A percentile compares a stretch with the other conserved stretches of the same genome.
Conservation (phyloP, 176 grass and related monocot genomes). For the Cocos nucifera region DNA sequence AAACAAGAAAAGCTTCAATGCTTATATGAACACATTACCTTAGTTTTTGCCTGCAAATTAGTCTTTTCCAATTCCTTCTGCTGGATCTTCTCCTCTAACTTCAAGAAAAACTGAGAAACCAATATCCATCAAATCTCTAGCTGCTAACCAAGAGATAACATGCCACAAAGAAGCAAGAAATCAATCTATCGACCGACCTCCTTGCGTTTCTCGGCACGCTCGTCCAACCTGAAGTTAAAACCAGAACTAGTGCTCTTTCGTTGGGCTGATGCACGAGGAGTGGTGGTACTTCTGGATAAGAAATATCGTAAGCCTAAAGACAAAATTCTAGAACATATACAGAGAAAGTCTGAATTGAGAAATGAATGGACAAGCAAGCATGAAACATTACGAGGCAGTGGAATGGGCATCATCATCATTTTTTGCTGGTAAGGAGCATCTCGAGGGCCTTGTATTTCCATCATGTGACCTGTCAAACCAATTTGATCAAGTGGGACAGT, state of each 20-base stretch:
- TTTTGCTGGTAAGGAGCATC: slow-evolving; percentile 24
- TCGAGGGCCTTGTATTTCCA: slow-evolving; percentile 22
- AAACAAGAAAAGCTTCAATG: slow-evolving; percentile 9
- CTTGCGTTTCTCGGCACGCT: slow-evolving; percentile 94
- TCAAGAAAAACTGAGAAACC: slow-evolving; percentile 70
- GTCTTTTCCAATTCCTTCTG: slow-evolving; percentile 82
- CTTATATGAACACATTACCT: slow-evolving; percentile 34
- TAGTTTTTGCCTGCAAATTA: slow-evolving; percentile 83
- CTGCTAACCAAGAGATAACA: slow-evolving; percentile 9
- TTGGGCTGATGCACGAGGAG: slow-evolving; percentile 26
- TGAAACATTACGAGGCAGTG: too few species aligned
- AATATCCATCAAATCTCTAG: background rate
- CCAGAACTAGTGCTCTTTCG: slow-evolving; percentile 36
- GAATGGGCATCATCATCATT: slow-evolving; percentile 47
- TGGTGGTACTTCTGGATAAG: slow-evolving; percentile 48
- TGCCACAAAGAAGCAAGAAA: background rate
- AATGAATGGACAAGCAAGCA: too few species aligned
- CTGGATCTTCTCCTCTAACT: slow-evolving; percentile 87
- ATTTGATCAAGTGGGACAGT: background rate
- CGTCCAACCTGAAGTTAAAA: slow-evolving; percentile 77
- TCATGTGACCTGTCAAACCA: slow-evolving; percentile 33
- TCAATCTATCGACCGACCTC: slow-evolving; percentile 41
- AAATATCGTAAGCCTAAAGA: slow-evolving; percentile 1
- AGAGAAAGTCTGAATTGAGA: slow-evolving; percentile 2
- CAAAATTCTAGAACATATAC: background rate